Evolutionary conservation across 768 basidiomycete species (phyloP).

Genomic region (Leccinum uliginosum): DNA sequence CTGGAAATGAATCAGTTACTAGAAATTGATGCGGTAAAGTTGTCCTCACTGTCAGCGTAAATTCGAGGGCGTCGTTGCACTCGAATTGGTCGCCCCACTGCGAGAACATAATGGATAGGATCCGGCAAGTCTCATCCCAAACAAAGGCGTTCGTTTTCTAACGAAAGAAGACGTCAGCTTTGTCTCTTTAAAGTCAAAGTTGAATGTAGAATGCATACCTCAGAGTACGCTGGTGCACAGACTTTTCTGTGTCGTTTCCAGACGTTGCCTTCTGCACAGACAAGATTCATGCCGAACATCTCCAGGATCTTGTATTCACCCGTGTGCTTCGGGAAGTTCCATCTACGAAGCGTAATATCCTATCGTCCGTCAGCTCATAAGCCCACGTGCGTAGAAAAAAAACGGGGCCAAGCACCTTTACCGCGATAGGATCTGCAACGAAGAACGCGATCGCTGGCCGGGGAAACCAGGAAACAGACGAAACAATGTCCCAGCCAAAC

Average conservation of each 20-base stretch:
- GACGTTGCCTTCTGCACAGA: not conserved
- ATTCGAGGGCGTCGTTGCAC: not conserved
- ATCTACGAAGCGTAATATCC: not conserved
- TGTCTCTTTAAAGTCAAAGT: not conserved
- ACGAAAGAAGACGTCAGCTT: not conserved
- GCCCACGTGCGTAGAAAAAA: too few relatives aligned
- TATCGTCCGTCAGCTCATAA: too few relatives aligned
- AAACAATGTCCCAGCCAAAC: not conserved
- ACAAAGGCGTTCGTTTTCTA: not conserved
- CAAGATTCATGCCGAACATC: not conserved
- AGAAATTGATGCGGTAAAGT: not conserved
- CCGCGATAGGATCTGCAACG: not conserved
- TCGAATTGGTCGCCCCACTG: not conserved
- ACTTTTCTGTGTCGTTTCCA: not conserved
- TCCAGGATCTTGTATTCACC: not conserved
- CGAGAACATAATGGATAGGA: not conserved
- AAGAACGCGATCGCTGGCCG: not conserved
- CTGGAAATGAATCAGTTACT: not conserved
- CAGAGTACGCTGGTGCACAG: not conserved
- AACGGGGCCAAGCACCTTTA: not conserved
- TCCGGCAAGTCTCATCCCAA: not conserved
- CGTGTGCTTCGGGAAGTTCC: not conserved
- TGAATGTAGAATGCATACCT: not conserved
- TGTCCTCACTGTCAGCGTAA: not conserved
- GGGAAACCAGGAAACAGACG: not conserved